Conservation (phyloP, 2,329 filamentous ascomycete genomes). For the Aspergillus awamori region DNA sequence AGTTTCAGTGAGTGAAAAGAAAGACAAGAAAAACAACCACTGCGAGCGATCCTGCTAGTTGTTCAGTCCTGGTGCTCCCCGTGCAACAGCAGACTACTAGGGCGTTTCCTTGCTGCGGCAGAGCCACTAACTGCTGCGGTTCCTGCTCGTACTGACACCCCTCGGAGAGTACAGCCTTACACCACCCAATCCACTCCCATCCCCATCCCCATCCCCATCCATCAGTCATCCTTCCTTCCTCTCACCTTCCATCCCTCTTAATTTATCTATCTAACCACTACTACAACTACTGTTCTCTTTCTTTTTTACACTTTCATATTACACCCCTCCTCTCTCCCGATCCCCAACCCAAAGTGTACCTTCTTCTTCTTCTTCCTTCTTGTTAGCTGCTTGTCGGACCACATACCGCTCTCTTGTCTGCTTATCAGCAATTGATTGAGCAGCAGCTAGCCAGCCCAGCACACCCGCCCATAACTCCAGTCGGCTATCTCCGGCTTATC, state of each 20-base stretch:
- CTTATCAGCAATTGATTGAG: slow-evolving; percentile 35
- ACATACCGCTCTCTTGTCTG: slow-evolving; percentile 9
- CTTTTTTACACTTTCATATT: neutral
- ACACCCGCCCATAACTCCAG: slow-evolving; percentile 23
- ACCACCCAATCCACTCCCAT: slow-evolving; percentile 4
- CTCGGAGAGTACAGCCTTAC: slow-evolving; percentile 6
- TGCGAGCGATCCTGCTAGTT: too few species aligned
- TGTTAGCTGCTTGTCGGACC: slow-evolving; percentile 6
- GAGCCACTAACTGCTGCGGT: neutral
- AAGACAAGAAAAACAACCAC: neutral
- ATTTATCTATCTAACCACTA: neutral
- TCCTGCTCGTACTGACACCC: neutral
- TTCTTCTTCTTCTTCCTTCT: slow-evolving; percentile 3
- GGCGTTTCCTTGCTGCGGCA: slow-evolving; percentile 2
- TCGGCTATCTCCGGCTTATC: slow-evolving; percentile 36
- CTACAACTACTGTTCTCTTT: neutral
- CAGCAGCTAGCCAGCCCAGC: slow-evolving; percentile 24
- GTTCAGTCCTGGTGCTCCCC: neutral
- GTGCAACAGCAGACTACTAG: neutral
- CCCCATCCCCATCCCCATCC: neutral
- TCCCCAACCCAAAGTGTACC: neutral
- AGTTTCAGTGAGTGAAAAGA: neutral
- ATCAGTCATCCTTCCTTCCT: slow-evolving; percentile 10
- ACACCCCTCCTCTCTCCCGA: neutral
- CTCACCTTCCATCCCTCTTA: neutral